Percentiles rank a stretch among this genome's conserved stretches.
phyloP scores from a whole-genome alignment of 345 rosid species.

The Citrus maxima region DNA sequence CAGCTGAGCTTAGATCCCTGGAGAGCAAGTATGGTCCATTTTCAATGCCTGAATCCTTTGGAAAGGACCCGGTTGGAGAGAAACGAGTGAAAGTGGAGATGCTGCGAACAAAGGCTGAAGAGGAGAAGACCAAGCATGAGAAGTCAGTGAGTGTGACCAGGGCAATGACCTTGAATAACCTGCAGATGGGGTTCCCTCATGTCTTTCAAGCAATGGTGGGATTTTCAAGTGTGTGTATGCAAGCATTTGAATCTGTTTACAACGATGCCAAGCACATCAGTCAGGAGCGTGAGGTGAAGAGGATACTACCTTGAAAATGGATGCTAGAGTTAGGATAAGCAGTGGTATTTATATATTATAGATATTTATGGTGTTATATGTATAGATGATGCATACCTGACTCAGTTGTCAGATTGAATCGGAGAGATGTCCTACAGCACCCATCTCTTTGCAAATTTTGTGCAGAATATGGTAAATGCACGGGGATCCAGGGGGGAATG shows the following conservation, averaged over 20 bases:
- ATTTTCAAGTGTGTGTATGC: constrained; percentile 91
- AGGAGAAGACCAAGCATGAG: constrained; percentile 79
- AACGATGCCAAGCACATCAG: constrained; percentile 54
- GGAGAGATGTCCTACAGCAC: not conserved
- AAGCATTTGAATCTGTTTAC: constrained; percentile 78
- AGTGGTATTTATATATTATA: not conserved
- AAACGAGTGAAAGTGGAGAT: constrained; percentile 65
- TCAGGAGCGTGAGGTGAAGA: constrained; percentile 50
- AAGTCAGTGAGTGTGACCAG: constrained; percentile 72
- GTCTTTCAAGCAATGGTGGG: constrained; percentile 91
- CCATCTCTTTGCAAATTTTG: constrained; percentile 2
- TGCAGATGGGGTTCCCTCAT: constrained; percentile 92
- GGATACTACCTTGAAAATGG: constrained; percentile 38
- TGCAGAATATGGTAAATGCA: not conserved
- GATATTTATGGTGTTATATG: constrained; percentile 3
- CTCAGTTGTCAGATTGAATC: constrained; percentile 9
- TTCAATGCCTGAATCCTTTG: constrained; percentile 41
- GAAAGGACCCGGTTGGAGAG: constrained; percentile 58
- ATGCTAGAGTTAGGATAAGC: not conserved
- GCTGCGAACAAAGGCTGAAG: constrained; percentile 68
- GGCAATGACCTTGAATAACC: constrained; percentile 78
- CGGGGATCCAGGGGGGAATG: not conserved
- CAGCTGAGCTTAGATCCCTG: constrained; percentile 55
- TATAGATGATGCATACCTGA: constrained; percentile 18
- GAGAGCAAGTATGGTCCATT: constrained; percentile 75